Base-by-base conservation (phyloP, 805 yeast genomes). In the Candida orba region DNA sequence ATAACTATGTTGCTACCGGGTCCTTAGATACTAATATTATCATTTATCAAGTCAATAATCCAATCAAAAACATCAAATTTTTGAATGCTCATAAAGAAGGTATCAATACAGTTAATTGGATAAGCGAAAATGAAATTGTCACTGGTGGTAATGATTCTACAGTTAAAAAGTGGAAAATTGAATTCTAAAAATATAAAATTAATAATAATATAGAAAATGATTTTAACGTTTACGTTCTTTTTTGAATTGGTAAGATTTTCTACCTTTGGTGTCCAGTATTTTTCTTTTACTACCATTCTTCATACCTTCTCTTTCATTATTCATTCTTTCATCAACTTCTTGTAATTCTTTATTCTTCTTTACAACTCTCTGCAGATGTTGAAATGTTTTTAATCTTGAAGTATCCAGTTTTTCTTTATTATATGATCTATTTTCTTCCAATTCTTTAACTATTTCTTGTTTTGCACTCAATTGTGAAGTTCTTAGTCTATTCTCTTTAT, bases 71-170 rank as follows among this genome's bases (percentile, higher is more conserved):
- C 51, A 67, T 85, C 54, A 87, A 88, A 65, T 63, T 66, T 34
- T 66, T 82, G 50, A 84, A 84, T 55, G 87, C 96, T 1, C 99
- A 93, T 59, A 89, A 85, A 59, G 91, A 79, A 47, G 98, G 98
- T 45, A 88, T 87, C 37, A 75, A 76, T 34, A 78, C 76, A 30
- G 86, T 87, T 15, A 69, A 67, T 38, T 93, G 98, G 97, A 40
- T 63, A 9, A 57, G 58, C 25, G 71, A 70, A 27, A 69, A 62
- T 34, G 65, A 68, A 10, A 60, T 90, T 34, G 76, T 79, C 8
- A 78, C 84, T 49, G 81, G 78, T 18, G 99, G 99, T 32, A 66
- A 79, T 14, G 99, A 93, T 60, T 87, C 91, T 3, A 72, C 81
- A 41, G 69, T 91, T 44, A 90, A 84, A 64, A 65, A 69, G 27